Evolutionary conservation across 2,329 filamentous ascomycete genomes (phyloP).

Genomic region (Colletotrichum aenigma): DNA sequence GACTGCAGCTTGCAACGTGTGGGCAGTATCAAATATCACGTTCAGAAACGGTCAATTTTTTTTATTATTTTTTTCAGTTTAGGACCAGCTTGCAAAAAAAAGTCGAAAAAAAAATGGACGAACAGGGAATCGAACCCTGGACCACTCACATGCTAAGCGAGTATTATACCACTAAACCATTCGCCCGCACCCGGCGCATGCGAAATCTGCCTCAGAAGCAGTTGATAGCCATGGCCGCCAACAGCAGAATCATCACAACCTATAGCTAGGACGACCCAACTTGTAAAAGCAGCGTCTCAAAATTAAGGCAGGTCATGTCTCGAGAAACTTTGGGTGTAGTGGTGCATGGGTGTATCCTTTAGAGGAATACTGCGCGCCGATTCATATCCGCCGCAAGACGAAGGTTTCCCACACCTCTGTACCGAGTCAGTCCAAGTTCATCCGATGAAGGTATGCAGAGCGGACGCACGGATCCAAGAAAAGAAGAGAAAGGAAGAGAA

Average conservation of each 20-base stretch:
- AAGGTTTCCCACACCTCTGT: background rate
- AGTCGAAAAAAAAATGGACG: background rate
- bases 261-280: background rate
- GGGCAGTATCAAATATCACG: background rate
- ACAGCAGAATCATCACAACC: background rate
- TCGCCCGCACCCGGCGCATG: background rate
- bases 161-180: conserved; percentile 16
- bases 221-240: background rate
- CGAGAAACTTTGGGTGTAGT: background rate
- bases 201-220: background rate
- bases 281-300: background rate
- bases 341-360: background rate
- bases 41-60: too few relatives aligned
- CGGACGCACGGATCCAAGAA: background rate
- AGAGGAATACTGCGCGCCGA: background rate
- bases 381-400: background rate
- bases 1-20: background rate
- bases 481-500: background rate
- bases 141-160: conserved; percentile 8
- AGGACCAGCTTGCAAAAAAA: background rate
- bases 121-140: conserved; percentile 17
- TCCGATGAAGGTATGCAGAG: background rate
- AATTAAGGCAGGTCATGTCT: background rate
- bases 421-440: background rate
- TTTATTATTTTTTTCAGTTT: too few relatives aligned